These are phyloP conservation scores for Volvox reticuliferus DNA, from an alignment of 139 green algal species.

Conservation along the genomic window DNA sequence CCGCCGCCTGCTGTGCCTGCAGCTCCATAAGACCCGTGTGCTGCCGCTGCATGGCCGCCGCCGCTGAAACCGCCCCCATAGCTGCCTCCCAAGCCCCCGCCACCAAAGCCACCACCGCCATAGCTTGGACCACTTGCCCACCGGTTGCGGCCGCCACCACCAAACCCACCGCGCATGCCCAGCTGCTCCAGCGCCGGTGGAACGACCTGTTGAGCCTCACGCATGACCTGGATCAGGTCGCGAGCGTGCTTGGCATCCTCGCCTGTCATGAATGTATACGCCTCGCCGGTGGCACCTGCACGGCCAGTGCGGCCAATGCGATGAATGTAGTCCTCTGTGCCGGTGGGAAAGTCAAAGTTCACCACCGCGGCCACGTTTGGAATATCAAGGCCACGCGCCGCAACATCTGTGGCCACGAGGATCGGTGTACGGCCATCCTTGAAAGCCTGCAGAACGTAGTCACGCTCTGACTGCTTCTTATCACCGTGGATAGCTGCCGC, in stretches of 20 bases:
- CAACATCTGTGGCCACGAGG: constrained; percentile 97
- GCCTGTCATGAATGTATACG: constrained; percentile 85
- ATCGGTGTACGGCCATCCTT: constrained; percentile 85
- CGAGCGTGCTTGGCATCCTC: constrained; percentile 79
- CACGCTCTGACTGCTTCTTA: constrained; percentile 95
- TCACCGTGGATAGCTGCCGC: constrained; percentile 93
- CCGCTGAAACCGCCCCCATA: constrained; percentile 58
- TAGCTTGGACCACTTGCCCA: constrained; percentile 54
- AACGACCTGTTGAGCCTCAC: constrained; percentile 75
- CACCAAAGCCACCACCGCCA: constrained; percentile 46
- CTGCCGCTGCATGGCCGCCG: constrained; percentile 53
- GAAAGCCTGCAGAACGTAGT: constrained; percentile 91
- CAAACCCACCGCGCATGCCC: constrained; percentile 54
- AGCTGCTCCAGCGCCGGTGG: constrained; percentile 72
- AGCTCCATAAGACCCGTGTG: constrained; percentile 10
- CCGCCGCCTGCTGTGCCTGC: background rate
- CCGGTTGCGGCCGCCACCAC: constrained; percentile 53
- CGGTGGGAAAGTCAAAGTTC: constrained; percentile 91
- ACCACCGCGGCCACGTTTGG: constrained; percentile 86
- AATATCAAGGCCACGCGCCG: constrained; percentile 95
- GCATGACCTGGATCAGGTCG: constrained; percentile 76
- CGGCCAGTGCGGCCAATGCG: constrained; percentile 92
- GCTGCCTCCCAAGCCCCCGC: constrained; percentile 45
- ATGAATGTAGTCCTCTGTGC: constrained; percentile 91
- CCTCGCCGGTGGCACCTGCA: constrained; percentile 83